Conservation (phyloP, 2,329 filamentous ascomycete genomes). For the Emydomyces testavorans region DNA sequence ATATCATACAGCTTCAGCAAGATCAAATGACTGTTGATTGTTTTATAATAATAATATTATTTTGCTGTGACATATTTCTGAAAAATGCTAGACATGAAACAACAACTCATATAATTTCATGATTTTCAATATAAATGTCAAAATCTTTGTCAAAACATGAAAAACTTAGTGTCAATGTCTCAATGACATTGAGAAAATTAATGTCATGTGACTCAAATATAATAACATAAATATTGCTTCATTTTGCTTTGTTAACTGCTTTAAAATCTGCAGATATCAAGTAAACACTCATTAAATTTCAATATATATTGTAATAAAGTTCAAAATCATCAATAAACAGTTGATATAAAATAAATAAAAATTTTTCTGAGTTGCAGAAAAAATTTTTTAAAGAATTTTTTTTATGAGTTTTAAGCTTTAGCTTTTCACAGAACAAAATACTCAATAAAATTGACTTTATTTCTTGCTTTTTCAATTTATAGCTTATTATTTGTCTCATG, state of each 20-base stretch:
- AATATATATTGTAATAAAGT: slow-evolving; percentile 1
- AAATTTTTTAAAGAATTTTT: not conserved
- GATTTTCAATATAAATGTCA: too few relatives aligned
- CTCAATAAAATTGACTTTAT: too few relatives aligned
- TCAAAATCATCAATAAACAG: slow-evolving; percentile 5
- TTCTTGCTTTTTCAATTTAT: too few relatives aligned
- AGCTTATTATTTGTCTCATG: too few relatives aligned
- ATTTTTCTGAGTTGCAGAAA: not conserved
- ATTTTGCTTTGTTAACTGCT: not conserved
- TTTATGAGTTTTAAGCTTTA: not conserved
- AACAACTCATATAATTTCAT: too few relatives aligned
- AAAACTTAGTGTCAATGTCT: not conserved
- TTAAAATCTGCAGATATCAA: not conserved
- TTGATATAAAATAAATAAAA: not conserved
- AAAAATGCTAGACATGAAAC: too few relatives aligned
- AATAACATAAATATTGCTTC: not conserved
- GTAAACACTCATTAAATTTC: not conserved
- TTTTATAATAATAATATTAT: too few relatives aligned
- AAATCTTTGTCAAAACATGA: not conserved
- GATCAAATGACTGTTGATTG: too few relatives aligned
- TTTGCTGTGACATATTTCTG: too few relatives aligned
- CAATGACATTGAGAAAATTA: not conserved
- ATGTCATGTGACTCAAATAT: not conserved
- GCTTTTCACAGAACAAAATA: too few relatives aligned
- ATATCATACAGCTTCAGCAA: too few relatives aligned